phyloP scores from a whole-genome alignment of 176 grass and related monocot species.

The Paspalum vaginatum region DNA sequence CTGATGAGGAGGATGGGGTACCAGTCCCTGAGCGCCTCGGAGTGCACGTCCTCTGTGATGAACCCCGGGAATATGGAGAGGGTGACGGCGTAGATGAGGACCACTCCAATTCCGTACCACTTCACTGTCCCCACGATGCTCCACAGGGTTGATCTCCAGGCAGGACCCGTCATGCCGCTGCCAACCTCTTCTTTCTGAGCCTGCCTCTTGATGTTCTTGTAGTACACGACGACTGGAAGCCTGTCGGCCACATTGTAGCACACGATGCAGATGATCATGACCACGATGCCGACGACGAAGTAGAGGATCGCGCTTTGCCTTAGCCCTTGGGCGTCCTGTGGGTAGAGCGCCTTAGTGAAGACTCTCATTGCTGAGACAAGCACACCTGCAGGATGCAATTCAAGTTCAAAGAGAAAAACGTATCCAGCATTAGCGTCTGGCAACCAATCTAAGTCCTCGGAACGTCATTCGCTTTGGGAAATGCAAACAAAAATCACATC shows the following conservation, averaged over 20 bases:
- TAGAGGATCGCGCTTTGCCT: constrained; percentile 89
- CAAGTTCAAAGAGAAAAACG: background rate
- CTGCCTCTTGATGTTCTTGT: constrained; percentile 73
- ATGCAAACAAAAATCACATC: background rate
- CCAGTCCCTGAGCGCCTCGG: constrained; percentile 81
- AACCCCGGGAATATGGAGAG: constrained; percentile 94
- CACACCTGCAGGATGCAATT: constrained; percentile 62
- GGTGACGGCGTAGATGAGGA: constrained; percentile 78
- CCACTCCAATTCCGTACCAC: constrained; percentile 69
- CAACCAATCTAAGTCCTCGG: background rate
- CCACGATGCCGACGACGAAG: constrained; percentile 68
- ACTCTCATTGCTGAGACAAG: constrained; percentile 84
- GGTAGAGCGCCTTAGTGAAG: constrained; percentile 81
- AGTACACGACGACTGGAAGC: constrained; percentile 71
- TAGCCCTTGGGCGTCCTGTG: constrained; percentile 71
- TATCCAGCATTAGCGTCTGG: background rate
- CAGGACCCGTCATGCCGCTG: constrained; percentile 54
- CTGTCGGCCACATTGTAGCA: constrained; percentile 80
- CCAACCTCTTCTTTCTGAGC: constrained; percentile 69
- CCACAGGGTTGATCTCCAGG: constrained; percentile 88
- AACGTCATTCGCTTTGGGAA: background rate
- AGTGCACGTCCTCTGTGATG: constrained; percentile 97
- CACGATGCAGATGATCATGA: constrained; percentile 83
- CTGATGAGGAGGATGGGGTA: constrained; percentile 86
- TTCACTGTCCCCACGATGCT: constrained; percentile 78